Percentiles rank a stretch among this genome's conserved stretches.
Evolutionary conservation across 148 eudicot species (phyloP).

Genomic region (Tetragonia tetragonoides): DNA sequence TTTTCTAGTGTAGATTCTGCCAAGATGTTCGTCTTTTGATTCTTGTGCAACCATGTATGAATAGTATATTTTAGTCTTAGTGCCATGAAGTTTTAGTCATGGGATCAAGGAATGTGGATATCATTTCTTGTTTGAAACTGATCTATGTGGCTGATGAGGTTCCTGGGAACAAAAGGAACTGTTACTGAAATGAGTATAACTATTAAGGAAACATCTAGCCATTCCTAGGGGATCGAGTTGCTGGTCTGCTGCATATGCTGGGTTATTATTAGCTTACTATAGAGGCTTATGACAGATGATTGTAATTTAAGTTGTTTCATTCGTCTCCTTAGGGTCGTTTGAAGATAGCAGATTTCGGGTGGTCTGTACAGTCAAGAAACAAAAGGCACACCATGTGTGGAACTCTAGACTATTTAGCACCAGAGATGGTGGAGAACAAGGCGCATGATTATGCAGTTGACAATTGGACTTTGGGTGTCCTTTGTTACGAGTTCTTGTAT

Average conservation of each 20-base stretch:
- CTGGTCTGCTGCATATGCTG: not conserved
- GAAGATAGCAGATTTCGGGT: slow-evolving; percentile 91
- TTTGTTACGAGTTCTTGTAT: slow-evolving; percentile 83
- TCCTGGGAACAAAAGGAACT: not conserved
- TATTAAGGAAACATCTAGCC: not conserved
- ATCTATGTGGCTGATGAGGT: not conserved
- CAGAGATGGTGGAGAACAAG: slow-evolving; percentile 93
- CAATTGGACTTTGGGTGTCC: slow-evolving; percentile 85
- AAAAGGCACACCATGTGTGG: slow-evolving; percentile 93
- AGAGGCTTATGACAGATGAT: not conserved
- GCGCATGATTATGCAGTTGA: slow-evolving; percentile 88
- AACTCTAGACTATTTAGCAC: slow-evolving; percentile 89
- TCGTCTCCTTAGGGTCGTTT: slow-evolving; percentile 54
- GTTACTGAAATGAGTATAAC: not conserved
- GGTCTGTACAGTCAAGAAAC: slow-evolving; percentile 83
- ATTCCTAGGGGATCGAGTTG: not conserved
- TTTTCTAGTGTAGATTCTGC: not conserved
- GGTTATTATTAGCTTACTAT: not conserved
- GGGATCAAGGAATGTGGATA: not conserved
- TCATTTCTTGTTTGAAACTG: not conserved
- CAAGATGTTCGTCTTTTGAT: not conserved
- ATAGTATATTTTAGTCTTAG: not conserved
- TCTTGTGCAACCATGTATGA: not conserved
- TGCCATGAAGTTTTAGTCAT: not conserved
- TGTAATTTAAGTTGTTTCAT: not conserved